Percentiles rank a stretch among this genome's conserved stretches.
phyloP scores from a whole-genome alignment of 495 filamentous ascomycete genomes.

The Aspergillus ostianus region DNA sequence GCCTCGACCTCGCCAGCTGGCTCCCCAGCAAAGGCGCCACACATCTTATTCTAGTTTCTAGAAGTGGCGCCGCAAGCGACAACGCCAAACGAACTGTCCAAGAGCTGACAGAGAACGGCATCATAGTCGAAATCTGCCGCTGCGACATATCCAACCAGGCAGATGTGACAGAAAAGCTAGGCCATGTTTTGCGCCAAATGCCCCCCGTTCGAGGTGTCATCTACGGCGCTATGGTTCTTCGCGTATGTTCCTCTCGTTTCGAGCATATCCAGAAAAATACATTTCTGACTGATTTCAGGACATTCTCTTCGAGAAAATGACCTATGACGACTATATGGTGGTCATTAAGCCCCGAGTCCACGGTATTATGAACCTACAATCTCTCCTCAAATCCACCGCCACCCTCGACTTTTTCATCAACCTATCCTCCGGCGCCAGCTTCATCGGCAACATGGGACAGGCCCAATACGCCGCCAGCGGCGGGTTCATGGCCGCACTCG shows the following conservation, averaged over 20 bases:
- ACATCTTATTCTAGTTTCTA: constrained; percentile 51
- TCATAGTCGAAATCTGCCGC: constrained; percentile 25
- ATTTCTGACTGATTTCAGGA: constrained; percentile 26
- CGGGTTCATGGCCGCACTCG: constrained; percentile 42
- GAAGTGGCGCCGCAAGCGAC: constrained; percentile 29
- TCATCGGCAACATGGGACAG: constrained; percentile 44
- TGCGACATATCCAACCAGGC: constrained; percentile 26
- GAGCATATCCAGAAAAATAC: neutral
- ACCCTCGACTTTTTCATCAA: constrained; percentile 53
- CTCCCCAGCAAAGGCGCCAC: constrained; percentile 58
- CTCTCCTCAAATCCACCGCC: constrained; percentile 32
- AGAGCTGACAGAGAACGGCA: constrained; percentile 34
- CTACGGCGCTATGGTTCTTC: constrained; percentile 42
- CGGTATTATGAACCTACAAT: constrained; percentile 57
- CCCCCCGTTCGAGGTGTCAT: constrained; percentile 38
- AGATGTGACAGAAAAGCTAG: constrained; percentile 22
- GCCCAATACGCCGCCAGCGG: constrained; percentile 44
- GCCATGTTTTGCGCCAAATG: constrained; percentile 15
- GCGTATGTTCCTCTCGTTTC: constrained; percentile 17
- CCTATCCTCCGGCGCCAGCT: constrained; percentile 41
- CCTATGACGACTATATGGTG: constrained; percentile 36
- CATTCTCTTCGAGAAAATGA: constrained; percentile 46
- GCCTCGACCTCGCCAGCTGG: constrained; percentile 57
- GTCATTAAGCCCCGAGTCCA: constrained; percentile 46
- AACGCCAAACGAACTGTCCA: constrained; percentile 29